These are phyloP conservation scores for Mycena indigotica DNA, from an alignment of 768 basidiomycete genomes.

Conservation along the genomic window DNA sequence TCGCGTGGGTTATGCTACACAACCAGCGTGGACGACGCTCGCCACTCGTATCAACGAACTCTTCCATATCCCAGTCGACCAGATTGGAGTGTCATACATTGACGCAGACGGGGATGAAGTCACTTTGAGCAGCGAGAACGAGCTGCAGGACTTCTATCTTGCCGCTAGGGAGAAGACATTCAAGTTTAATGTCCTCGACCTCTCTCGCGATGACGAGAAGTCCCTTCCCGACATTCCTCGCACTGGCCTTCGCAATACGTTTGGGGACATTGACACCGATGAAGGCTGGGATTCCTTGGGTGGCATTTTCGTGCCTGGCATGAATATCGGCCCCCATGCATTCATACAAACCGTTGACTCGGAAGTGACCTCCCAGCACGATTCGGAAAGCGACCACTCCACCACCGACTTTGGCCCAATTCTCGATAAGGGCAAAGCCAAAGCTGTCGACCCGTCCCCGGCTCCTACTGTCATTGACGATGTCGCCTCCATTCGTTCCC, in stretches of 20 bases:
- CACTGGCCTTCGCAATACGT: slow-evolving; percentile 56
- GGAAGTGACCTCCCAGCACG: slow-evolving; percentile 33
- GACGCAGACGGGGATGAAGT: slow-evolving; percentile 77
- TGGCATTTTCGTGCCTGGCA: slow-evolving; percentile 39
- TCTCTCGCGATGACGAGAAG: slow-evolving; percentile 42
- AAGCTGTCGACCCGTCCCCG: slow-evolving; percentile 30
- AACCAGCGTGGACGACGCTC: slow-evolving; percentile 60
- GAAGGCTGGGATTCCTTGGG: slow-evolving; percentile 65
- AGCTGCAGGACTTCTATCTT: slow-evolving; percentile 73
- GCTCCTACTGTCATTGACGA: slow-evolving; percentile 29
- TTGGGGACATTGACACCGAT: slow-evolving; percentile 54
- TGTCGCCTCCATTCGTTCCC: slow-evolving; percentile 40
- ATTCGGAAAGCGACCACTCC: slow-evolving; percentile 30
- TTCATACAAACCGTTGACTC: slow-evolving; percentile 60
- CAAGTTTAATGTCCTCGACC: slow-evolving; percentile 67
- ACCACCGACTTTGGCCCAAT: slow-evolving; percentile 30
- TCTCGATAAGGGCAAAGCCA: slow-evolving; percentile 55
- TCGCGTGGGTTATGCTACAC: slow-evolving; percentile 51
- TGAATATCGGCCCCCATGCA: slow-evolving; percentile 56
- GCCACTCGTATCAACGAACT: slow-evolving; percentile 54
- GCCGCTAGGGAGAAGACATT: slow-evolving; percentile 39
- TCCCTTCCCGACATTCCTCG: slow-evolving; percentile 34
- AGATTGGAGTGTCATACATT: slow-evolving; percentile 69
- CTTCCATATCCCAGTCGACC: slow-evolving; percentile 56
- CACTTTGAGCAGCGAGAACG: slow-evolving; percentile 74